A percentile compares a stretch with the other conserved stretches of the same genome.
Conservation (phyloP, 106 monocot species). For the Narthecium ossifragum region DNA sequence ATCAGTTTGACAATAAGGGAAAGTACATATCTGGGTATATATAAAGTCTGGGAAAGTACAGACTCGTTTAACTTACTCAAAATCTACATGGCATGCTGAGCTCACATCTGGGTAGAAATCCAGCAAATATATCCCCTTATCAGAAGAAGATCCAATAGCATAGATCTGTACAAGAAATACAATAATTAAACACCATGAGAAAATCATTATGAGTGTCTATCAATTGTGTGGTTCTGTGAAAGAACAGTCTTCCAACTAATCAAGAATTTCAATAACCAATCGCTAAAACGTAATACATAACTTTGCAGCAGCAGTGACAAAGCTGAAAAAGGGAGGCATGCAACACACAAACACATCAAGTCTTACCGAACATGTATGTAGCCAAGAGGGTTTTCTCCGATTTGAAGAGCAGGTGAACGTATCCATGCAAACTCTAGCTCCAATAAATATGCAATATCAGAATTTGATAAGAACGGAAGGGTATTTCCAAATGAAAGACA, state of each 20-base stretch:
- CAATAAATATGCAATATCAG: constrained; percentile 5
- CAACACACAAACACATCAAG: background rate
- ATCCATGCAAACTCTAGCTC: constrained; percentile 37
- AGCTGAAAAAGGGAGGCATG: background rate
- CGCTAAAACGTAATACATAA: no score
- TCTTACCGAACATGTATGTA: constrained; percentile 63
- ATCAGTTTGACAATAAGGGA: background rate
- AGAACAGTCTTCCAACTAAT: no score
- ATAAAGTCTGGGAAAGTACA: background rate
- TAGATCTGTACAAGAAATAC: constrained; percentile 46
- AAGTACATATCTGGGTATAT: background rate
- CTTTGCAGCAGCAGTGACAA: no score
- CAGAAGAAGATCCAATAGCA: constrained; percentile 55
- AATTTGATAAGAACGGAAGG: background rate
- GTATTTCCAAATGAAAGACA: background rate
- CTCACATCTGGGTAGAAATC: constrained; percentile 65
- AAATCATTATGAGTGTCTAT: no score
- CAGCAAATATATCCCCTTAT: constrained; percentile 58
- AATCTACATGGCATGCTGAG: constrained; percentile 79
- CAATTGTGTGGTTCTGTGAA: no score
- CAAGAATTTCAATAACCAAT: no score
- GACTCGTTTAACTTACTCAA: constrained; percentile 33
- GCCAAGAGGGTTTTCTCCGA: constrained; percentile 69
- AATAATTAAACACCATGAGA: no score
- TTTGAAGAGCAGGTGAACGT: constrained; percentile 8